A percentile compares a stretch with the other conserved stretches of the same genome.
Evolutionary conservation across 768 basidiomycete genomes (phyloP).

Genomic region (Russula sp.): DNA sequence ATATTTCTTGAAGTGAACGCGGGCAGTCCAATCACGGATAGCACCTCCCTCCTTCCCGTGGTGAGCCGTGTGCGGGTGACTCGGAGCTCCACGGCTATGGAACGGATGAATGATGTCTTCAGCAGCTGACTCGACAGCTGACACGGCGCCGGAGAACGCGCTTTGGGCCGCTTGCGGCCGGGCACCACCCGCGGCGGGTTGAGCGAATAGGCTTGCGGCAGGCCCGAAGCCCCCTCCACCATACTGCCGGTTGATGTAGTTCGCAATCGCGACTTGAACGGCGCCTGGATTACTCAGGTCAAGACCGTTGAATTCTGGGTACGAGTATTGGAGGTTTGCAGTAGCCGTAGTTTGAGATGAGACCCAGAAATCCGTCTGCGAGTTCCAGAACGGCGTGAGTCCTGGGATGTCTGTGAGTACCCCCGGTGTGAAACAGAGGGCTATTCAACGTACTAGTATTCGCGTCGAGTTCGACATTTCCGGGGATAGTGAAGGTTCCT

Average conservation of each 20-base stretch:
- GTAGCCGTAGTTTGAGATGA: too few species aligned
- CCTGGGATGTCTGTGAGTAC: constrained; percentile 25
- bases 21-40: too few species aligned
- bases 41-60: too few species aligned
- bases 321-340: constrained; percentile 43
- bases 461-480: neutral
- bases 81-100: too few species aligned
- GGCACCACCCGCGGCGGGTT: neutral
- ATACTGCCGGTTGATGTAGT: too few species aligned
- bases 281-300: constrained; percentile 26
- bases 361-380: too few species aligned
- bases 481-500: constrained; percentile 13
- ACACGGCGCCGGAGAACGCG: too few species aligned
- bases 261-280: constrained; percentile 30
- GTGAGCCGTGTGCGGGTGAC: too few species aligned
- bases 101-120: too few species aligned
- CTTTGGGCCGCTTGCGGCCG: neutral
- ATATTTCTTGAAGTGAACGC: constrained; percentile 26
- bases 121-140: too few species aligned
- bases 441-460: neutral
- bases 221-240: too few species aligned
- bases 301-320: constrained; percentile 41
- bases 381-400: constrained; percentile 45
- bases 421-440: neutral
- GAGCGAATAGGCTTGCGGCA: too few species aligned